Conservation (phyloP, 345 rosid species). For the Syzygium aqueum region DNA sequence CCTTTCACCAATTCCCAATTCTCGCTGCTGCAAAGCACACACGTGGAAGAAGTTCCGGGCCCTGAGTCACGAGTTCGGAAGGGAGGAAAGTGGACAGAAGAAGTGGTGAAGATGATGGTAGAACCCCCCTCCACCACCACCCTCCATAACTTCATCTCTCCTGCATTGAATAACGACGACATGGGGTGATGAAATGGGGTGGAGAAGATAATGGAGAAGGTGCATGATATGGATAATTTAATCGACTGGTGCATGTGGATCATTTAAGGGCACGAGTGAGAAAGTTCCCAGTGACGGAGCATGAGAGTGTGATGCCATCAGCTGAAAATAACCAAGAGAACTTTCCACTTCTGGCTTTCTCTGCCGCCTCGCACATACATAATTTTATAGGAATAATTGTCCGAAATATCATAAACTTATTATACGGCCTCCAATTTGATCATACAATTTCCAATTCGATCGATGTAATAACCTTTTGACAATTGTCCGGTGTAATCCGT, state of each 20-base stretch:
- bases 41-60: not conserved
- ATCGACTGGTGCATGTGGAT: not conserved
- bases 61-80: not conserved
- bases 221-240: not conserved
- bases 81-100: not conserved
- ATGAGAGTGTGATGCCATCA: not conserved
- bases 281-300: not conserved
- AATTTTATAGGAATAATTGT: not conserved
- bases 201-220: not conserved
- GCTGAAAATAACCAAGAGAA: not conserved
- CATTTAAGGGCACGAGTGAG: not conserved
- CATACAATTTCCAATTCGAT: not conserved
- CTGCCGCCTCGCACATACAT: not conserved
- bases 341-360: not conserved
- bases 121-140: not conserved
- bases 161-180: not conserved
- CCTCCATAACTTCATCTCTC: not conserved
- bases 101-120: not conserved
- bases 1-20: not conserved
- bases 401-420: not conserved
- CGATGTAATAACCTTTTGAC: too few species aligned
- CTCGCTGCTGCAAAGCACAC: not conserved
- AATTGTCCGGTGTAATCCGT: accelerated
- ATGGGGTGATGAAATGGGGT: not conserved
- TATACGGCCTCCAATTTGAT: accelerated